Evolutionary conservation across 2,329 filamentous ascomycete genomes (phyloP), one percentile per base, ranked within the genome.

Genomic region (Mycogone perniciosa): DNA sequence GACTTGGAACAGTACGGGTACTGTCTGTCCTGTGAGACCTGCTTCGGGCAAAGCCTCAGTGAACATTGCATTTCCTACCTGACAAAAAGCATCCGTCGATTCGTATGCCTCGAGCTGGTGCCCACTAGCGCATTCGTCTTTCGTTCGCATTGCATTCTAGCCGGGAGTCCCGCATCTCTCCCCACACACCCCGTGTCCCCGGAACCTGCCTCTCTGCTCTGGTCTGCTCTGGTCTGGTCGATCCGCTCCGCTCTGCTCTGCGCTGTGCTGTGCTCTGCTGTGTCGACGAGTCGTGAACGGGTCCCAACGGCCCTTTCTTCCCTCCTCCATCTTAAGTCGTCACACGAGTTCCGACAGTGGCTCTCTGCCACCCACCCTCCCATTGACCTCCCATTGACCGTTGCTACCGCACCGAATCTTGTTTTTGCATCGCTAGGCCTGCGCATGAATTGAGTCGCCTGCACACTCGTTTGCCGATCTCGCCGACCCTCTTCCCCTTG

Each of bases 401-500:
- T 47, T 47, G 42, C 39, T 40, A 44, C 33, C 41, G 44, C 44
- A 33, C 40, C 38, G 8, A 26, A 50, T 38, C 31, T 39, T 33
- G 27, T 46, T 44, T 27, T 31, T 33, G 44, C 49, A 44, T 39
- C 13, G 30, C 35, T 38, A 26, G 31, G 37, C n/a, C 34, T 44
- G 39, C 45, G 31, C 39, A 48, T 39, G 50, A 52, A 52, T 52
- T 52, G 45, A 52, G 35, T 41, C 31, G 45, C 43, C 34, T 6
- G 41, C 43, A 39, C 45, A 37, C 34, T 48, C 45, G n/a, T 50
- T 39, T 42, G 13, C 27, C 42, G 46, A 46, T 41, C 31, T 44
- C 39, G 38, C 31, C 48, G 31, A 46, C 38, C 39, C 43, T 30
- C 51, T 54, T 34, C 43, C 34, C 51, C 54, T 58, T 62, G 60